Evolutionary conservation across 345 rosid genomes (phyloP), one percentile per base, ranked within the genome.

Genomic region (Brassica incana): DNA sequence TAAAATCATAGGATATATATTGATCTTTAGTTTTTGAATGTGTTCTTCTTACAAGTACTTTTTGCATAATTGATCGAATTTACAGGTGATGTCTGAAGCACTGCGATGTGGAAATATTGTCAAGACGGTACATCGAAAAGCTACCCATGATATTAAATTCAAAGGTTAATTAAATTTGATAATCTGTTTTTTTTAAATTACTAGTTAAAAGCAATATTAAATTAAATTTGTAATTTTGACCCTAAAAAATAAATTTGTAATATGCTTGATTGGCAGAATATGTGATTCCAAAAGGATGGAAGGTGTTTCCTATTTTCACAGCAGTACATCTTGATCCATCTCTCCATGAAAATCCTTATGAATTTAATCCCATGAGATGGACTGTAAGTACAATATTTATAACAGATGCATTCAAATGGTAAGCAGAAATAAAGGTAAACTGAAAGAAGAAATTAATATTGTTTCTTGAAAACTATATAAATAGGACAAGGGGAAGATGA

Each of bases 321-420:
- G 93, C 85, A 9, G 84, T 82, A 16, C 91, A 94, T 84, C 74
- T 89, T 38, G 97, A 94, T 77, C 81, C 89, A 6, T 76, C 81
- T 69, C 88, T 92, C n/a, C 95, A 92, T 73, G 87, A 87, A 50
- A 85, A 91, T 77, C 95, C 96, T 63, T 54, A 54, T 64, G 88
- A 88, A 15, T 94, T 94, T 30, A 83, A 92, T 67, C 97, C 98
- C 38, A 89, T 88, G 85, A 90, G 97, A 88, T 92, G 98, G 98
- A 83, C 76, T 16, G 96, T 90, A 85, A 32, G 93, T 77, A 52
- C 29, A 5, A 4, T 60, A 29, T 62, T 35, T 7, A 6, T 2
- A 7, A 18, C 5, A 11, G 2, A 60, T 27, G 20, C 45, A 74
- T 69, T 15, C 54, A 65, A 40, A 40, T 8, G 1, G 32, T 50